Base-by-base conservation (phyloP, 2,329 filamentous ascomycete genomes). In the Pestalotiopsis sp. region DNA sequence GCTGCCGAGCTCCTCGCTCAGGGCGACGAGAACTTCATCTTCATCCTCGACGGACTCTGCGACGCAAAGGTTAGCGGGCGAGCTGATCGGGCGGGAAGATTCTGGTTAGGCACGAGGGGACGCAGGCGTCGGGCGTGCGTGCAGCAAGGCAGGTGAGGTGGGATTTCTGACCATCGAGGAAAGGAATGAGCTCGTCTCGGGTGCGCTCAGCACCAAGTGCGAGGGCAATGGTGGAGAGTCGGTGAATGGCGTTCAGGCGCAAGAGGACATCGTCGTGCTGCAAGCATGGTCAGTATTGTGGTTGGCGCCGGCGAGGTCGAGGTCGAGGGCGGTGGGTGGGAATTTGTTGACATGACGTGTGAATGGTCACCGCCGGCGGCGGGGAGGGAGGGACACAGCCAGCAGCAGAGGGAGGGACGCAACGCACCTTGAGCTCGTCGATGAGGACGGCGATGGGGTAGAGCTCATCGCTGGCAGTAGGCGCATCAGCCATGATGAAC, bases 381-480 rank as follows among this genome's bases (percentile, higher is more conserved):
- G 36, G 38, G 17, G 17, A 25, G 45, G 27, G 73, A 70, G 45
- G 27, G 73, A 70, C 74, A 76, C 14, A 52, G 20, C 20, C 20
- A 23, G 20, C 20, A 23, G 13, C 14, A n/a, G 45, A 52, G 45
- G 45, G 45, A 52, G 17, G 45, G 45, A 52, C 45, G 27, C 74
- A 69, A 78, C 82, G 77, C 89, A 97, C 95, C 93, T 98, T 99
- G 79, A 99, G 89, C 90, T 99, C 96, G 83, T 99, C 96, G 84
- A 99, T 99, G 84, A 99, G 91, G 76, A 99, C 96, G 80, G 97
- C 96, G 87, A 99, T 99, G 82, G 96, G 96, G 84, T 98, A 99
- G 79, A 99, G 94, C 91, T 98, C 97, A 85, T 99, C 96, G 83
- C 92, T 97, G 86, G 95, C 91, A 84, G 92, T 93, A 82, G 91